Evolutionary conservation across 345 rosid genomes (phyloP).

Genomic region (Hibiscus trionum): DNA sequence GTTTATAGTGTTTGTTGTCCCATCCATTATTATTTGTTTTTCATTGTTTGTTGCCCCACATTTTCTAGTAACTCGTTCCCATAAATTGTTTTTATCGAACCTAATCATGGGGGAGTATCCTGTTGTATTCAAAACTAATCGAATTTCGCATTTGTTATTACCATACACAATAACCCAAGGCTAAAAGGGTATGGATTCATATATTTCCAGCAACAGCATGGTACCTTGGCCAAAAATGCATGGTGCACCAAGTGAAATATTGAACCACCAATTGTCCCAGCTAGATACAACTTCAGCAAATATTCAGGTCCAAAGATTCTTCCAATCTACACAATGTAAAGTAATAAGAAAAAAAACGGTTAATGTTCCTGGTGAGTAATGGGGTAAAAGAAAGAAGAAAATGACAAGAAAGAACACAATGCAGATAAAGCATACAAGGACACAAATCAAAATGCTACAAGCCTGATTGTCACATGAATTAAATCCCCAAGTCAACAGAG

Average conservation of each 20-base stretch:
- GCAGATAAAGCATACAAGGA: not conserved
- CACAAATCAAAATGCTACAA: not conserved
- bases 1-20: too few relatives aligned
- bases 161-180: too few relatives aligned
- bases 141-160: too few relatives aligned
- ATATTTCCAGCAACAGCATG: not conserved
- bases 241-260: conserved; percentile 68
- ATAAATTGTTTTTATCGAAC: too few relatives aligned
- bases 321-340: conserved; percentile 43
- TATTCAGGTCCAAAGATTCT: conserved; percentile 58
- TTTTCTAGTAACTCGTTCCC: too few relatives aligned
- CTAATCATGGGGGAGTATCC: too few relatives aligned
- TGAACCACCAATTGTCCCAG: conserved; percentile 79
- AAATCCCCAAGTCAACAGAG: not conserved
- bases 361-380: not conserved
- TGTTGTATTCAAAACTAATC: too few relatives aligned
- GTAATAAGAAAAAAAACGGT: not conserved
- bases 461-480: not conserved
- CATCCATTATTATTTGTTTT: too few relatives aligned
- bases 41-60: too few relatives aligned
- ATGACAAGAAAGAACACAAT: not conserved
- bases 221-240: conserved; percentile 56
- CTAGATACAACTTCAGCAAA: conserved; percentile 65
- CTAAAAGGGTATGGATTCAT: too few relatives aligned
- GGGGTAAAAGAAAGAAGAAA: not conserved